Conservation (phyloP, 345 rosid species). For the Eucalyptus erythrocorys region DNA sequence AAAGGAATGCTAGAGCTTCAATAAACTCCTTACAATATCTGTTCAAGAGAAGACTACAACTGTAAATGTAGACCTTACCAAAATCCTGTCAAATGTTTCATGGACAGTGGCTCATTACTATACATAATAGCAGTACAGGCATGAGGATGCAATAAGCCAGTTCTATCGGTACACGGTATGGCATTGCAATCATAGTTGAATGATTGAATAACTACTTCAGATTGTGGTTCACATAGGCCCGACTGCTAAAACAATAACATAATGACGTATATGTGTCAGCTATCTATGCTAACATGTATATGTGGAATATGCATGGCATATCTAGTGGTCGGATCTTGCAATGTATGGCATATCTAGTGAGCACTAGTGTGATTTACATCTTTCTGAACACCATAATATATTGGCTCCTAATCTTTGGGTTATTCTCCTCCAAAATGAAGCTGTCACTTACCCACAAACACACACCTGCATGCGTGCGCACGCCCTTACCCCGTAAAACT, state of each 20-base stretch:
- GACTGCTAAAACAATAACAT: neutral
- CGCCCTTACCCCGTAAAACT: neutral
- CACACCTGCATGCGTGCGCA: rapidly evolving
- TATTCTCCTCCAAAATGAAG: neutral
- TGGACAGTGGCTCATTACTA: neutral
- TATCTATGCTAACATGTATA: neutral
- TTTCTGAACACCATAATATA: neutral
- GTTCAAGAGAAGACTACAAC: neutral
- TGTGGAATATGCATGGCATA: neutral
- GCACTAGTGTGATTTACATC: neutral
- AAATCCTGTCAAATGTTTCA: neutral
- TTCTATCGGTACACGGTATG: neutral
- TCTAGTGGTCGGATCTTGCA: neutral
- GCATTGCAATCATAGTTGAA: neutral
- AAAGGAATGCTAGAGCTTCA: neutral
- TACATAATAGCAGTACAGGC: neutral
- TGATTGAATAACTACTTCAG: neutral
- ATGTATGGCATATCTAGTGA: neutral
- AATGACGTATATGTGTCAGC: rapidly evolving
- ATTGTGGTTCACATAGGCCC: neutral
- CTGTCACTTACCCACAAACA: neutral
- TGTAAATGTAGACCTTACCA: neutral
- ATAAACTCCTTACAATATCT: neutral
- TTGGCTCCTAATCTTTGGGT: neutral
- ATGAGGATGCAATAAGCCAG: neutral